These are phyloP conservation scores for Blepharisma stoltei DNA, from an alignment of 73 alveolate genomes.

Conservation along the genomic window DNA sequence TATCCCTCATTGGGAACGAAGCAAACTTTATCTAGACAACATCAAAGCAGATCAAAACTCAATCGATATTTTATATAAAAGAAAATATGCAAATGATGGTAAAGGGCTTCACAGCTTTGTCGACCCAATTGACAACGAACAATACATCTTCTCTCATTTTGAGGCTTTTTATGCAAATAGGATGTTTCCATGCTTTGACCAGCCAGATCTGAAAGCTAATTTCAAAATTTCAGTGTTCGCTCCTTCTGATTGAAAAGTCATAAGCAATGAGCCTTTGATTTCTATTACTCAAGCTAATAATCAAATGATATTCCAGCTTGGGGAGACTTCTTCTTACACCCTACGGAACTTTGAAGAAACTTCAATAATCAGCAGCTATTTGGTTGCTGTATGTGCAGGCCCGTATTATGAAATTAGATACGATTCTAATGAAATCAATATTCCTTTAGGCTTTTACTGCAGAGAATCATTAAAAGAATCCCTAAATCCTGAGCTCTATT, in stretches of 20 bases:
- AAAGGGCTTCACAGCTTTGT: slow-evolving; percentile 80
- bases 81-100: slow-evolving; percentile 59
- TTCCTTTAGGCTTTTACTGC: slow-evolving; percentile 74
- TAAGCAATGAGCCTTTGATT: slow-evolving; percentile 54
- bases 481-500: slow-evolving; percentile 75
- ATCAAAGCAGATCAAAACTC: neutral
- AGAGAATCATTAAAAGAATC: slow-evolving; percentile 68
- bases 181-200: slow-evolving; percentile 81
- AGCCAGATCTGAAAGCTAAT: slow-evolving; percentile 82
- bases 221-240: slow-evolving; percentile 56
- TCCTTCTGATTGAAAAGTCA: slow-evolving; percentile 75
- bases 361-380: slow-evolving; percentile 75
- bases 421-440: slow-evolving; percentile 45
- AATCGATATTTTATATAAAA: slow-evolving; percentile 33
- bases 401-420: slow-evolving; percentile 63
- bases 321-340: neutral
- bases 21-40: neutral
- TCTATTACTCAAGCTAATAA: neutral
- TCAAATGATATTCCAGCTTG: no score
- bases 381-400: slow-evolving; percentile 95
- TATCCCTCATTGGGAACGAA: neutral
- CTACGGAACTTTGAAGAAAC: slow-evolving; percentile 63
- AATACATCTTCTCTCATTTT: slow-evolving; percentile 79
- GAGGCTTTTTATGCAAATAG: slow-evolving; percentile 81
- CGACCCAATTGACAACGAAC: slow-evolving; percentile 78